phyloP scores from a whole-genome alignment of 1,139 yeast genomes.

The Yamadazyma triangularis region DNA sequence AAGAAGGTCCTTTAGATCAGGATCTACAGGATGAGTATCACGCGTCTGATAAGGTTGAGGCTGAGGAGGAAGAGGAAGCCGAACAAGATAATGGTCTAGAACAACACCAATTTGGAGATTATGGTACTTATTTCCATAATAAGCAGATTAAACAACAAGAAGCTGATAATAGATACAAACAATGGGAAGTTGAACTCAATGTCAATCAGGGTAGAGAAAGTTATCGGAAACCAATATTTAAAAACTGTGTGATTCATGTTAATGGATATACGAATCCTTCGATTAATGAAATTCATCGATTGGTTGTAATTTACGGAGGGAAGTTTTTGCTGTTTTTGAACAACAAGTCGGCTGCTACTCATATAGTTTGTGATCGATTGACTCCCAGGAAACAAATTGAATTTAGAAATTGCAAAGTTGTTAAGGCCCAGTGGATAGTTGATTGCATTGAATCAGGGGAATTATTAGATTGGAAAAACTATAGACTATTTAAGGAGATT shows the following conservation, averaged over 20 bases:
- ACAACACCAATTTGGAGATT: slow-evolving; percentile 61
- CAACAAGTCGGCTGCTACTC: slow-evolving; percentile 74
- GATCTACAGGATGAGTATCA: not conserved
- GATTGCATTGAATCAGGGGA: slow-evolving; percentile 50
- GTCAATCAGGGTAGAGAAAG: slow-evolving; percentile 17
- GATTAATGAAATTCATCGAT: slow-evolving; percentile 61
- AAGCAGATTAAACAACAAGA: slow-evolving; percentile 66
- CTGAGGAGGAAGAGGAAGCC: slow-evolving; percentile 14
- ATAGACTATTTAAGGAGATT: slow-evolving; percentile 47
- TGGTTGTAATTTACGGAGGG: slow-evolving; percentile 80
- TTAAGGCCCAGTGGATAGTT: slow-evolving; percentile 76
- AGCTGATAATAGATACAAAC: slow-evolving; percentile 52
- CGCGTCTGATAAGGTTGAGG: not conserved
- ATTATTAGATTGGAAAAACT: slow-evolving; percentile 66
- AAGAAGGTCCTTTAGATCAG: too few relatives aligned
- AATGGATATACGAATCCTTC: slow-evolving; percentile 87
- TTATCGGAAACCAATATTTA: slow-evolving; percentile 42
- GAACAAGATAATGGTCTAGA: slow-evolving; percentile 19
- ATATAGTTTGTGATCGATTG: slow-evolving; percentile 72
- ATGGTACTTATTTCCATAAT: slow-evolving; percentile 60
- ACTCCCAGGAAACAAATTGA: slow-evolving; percentile 72
- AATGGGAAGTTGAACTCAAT: slow-evolving; percentile 45
- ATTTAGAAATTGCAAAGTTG: slow-evolving; percentile 68
- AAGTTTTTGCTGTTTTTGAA: slow-evolving; percentile 62
- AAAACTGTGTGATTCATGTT: slow-evolving; percentile 63